Evolutionary conservation across 2,329 filamentous ascomycete genomes (phyloP), one percentile per base, ranked within the genome.

Genomic region (Fusarium concolor): DNA sequence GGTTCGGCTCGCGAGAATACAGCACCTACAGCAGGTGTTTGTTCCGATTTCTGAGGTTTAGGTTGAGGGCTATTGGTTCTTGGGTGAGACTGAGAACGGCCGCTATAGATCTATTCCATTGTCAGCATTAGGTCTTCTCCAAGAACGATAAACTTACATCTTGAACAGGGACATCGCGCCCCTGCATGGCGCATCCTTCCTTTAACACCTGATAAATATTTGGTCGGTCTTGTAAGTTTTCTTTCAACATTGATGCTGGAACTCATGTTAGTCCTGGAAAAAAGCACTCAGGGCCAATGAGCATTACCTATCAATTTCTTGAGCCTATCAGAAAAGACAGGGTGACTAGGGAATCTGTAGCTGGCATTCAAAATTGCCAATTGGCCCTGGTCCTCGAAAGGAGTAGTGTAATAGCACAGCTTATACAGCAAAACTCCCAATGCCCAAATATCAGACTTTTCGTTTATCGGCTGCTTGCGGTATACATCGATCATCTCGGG

Each of bases 401-500:
- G 96, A 8, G 96, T 99, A 2, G 96, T 99, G 80, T 99, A 99
- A 80, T 98, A 99, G 83, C 96, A 99, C 65, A 99, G 85, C 84
- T 99, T 99, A 84, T 99, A 99, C 55, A 99, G 81, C 60, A 99
- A 83, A 41, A 99, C 96, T 7, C 96, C 96, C 64, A 99, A 82
- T 2, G 96, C 96, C 96, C 94, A 99, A 29, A 99, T 97, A 79
- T 99, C 96, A 47, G 94, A 96, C 83, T 99, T 99, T 82, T 99
- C 96, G 76, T 99, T 93, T 76, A 99, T 97, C 1, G 96, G 94
- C 73, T 94, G 93, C 79, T 96, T 97, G 67, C 94, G 87, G 81
- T 97, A 99, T 24, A 99, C 96, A 76, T 99, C 96, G 63, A 99
- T 90, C 96, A 99, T 99, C 81, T 99, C 96, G 8, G 96, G 96